These are phyloP conservation scores for Lunularia cruciata DNA, from an alignment of 225 moss, liverwort and hornwort species.

Conservation along the genomic window DNA sequence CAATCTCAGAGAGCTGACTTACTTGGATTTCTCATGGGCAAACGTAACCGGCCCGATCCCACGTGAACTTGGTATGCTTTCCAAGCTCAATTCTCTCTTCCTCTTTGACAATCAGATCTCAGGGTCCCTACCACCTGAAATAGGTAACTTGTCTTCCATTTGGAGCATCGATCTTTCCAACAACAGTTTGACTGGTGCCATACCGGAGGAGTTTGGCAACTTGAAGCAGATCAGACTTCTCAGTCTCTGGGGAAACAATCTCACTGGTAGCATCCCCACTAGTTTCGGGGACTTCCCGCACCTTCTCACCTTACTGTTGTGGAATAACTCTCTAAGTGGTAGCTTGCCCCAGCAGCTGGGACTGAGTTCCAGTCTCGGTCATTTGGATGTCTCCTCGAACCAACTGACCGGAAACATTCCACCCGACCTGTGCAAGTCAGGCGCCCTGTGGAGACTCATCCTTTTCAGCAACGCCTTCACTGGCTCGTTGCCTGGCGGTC, in stretches of 20 bases:
- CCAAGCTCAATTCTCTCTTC: constrained; percentile 40
- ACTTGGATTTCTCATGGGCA: constrained; percentile 43
- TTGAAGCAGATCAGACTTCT: constrained; percentile 40
- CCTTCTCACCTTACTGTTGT: constrained; percentile 43
- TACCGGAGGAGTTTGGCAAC: constrained; percentile 33
- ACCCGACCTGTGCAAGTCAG: constrained; percentile 44
- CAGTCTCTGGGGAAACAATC: constrained; percentile 46
- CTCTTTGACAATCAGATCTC: constrained; percentile 38
- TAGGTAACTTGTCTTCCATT: constrained; percentile 33
- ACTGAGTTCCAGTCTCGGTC: constrained; percentile 42
- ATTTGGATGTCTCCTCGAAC: constrained; percentile 44
- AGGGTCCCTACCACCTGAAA: constrained; percentile 36
- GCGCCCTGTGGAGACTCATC: constrained; percentile 45
- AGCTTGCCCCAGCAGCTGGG: constrained; percentile 44
- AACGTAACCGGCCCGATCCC: constrained; percentile 36
- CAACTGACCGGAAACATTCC: constrained; percentile 34
- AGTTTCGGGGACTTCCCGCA: constrained; percentile 42
- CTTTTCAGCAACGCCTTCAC: constrained; percentile 46
- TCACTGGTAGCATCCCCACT: constrained; percentile 30
- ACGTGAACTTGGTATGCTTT: constrained; percentile 37
- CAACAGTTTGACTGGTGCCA: constrained; percentile 43
- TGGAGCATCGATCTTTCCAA: constrained; percentile 52
- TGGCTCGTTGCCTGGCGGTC: constrained; percentile 33
- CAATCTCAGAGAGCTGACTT: constrained; percentile 30
- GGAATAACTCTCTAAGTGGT: constrained; percentile 49